Conservation (phyloP, 176 grass and related monocot species). For the Puya raimondii region DNA sequence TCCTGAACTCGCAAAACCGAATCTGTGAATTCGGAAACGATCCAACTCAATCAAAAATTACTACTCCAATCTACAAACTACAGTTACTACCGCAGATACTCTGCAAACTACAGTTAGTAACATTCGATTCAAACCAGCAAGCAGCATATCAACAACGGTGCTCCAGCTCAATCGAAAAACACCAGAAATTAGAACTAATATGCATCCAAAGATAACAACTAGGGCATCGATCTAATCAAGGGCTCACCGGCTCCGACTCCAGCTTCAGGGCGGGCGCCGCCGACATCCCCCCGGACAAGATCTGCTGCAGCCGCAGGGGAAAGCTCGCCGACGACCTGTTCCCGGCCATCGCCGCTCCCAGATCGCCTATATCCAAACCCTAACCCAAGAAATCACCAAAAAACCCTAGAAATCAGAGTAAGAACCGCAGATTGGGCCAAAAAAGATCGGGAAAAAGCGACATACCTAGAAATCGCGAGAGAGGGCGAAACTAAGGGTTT, state of each 20-base stretch:
- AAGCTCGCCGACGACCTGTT: constrained; percentile 55
- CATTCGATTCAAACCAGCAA: neutral
- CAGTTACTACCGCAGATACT: too few relatives aligned
- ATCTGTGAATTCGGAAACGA: too few relatives aligned
- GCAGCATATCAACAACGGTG: neutral
- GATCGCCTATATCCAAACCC: constrained; percentile 18
- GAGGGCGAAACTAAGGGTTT: constrained; percentile 18
- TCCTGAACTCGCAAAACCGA: too few relatives aligned
- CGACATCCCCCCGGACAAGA: constrained; percentile 63
- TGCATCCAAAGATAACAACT: neutral
- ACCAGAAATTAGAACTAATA: neutral
- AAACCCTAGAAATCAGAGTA: constrained; percentile 39
- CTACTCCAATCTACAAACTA: too few relatives aligned
- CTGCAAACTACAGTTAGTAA: too few relatives aligned
- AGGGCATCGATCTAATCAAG: neutral
- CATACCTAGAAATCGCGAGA: constrained; percentile 21
- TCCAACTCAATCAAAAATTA: too few relatives aligned
- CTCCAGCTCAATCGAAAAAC: neutral
- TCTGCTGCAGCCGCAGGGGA: constrained; percentile 87
- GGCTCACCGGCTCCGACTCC: constrained; percentile 79
- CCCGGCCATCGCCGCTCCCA: constrained; percentile 55
- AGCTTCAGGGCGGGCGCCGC: constrained; percentile 70
- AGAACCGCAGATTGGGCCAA: constrained; percentile 8
- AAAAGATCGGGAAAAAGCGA: constrained; percentile 4
- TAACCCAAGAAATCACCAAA: neutral